Evolutionary conservation across 371 early-diverging fungal species (phyloP), one percentile per base, ranked within the genome.

Genomic region (Mucor racemosus): DNA sequence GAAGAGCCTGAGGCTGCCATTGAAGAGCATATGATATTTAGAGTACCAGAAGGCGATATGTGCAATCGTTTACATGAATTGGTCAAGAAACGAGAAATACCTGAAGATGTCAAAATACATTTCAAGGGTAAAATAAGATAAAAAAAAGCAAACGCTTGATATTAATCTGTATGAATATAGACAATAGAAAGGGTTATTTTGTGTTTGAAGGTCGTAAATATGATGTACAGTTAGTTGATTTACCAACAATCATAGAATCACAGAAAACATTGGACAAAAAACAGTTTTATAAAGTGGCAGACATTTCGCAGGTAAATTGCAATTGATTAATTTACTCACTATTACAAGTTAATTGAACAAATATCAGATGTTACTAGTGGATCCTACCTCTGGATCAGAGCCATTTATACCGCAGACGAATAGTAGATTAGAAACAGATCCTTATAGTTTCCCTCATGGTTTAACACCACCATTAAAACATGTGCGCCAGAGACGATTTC

Each of bases 221-320:
- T 60, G 70, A 81, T 11, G 87, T 91, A 15, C 87, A 82, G 39
- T 80, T 99, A 34, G 94, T 97, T 5, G 97, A 97, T 78, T 75
- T 99, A 63, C 99, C 99, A 13, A 95, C 94, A 0, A 94, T 99
- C 64, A 91, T 97, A 26, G 99, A 99, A 78, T 89, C 98, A 7
- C 97, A 97, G 67, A 95, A 98, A 74, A 97, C 97, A 0, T 77
- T 94, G 7, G 97, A 99, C 68, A 92, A 92, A 62, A 97, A 97
- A 72, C 98, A 97, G 73, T 86, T 97, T 68, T 95, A 94, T 74
- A 99, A 99, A 80, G 90, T 97, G n/a, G 95, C 95, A 11, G 99
- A 99, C 70, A 92, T 98, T n/a, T 94, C 91, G 7, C 99, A 96
- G 75, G 88, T 93, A 79, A 58, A 65, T 50, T 50, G 21, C 50